Evolutionary conservation across 139 green algal species (phyloP), one percentile per base, ranked within the genome.

Genomic region (Volvox africanus): DNA sequence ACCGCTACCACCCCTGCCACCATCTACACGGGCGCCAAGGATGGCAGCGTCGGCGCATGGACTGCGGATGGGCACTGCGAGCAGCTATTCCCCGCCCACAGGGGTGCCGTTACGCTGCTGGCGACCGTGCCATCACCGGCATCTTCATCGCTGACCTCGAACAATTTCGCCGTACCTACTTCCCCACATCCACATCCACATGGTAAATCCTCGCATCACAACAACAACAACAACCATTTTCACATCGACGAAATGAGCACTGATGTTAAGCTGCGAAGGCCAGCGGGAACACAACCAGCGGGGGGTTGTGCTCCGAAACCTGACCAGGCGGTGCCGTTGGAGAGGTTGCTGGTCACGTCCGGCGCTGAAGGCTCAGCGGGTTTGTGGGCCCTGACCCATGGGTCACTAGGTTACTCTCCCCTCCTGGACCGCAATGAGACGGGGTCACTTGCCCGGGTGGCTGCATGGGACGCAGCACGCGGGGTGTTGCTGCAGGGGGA

Each of bases 31-130:
- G 86, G 86, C 18, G 73, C 71, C 17, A n/a, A 50, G 50, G 86
- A 90, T 69, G 86, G 86, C 73, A 90, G 21, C n/a, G 50, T 83
- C 13, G 71, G n/a, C 2, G 30, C 37, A 21, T 90, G 86, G 86
- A 55, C 73, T 16, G 26, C 50, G 6, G 73, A 90, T n/a, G 86
- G 86, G 20, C 32, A 32, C 71, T 76, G 71, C 30, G 28, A 32
- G 5, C 50, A 19, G 24, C 33, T 90, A 75, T 20, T 61, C 30
- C 50, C n/a, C 30, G 22, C 33, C 50, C 86, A 90, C 86, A 21
- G 86, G 30, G 86, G 73, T 14, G 30, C 86, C 0, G 86, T 90
- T 2, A 32, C 26, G 9, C 28, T 82, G 26, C 33, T 82, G 24
- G 50, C 80, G 21, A 17, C 80, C 44, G 19, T 67, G 26, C 71